These are phyloP conservation scores for Talaromyces nanjingensis DNA, from an alignment of 495 filamentous ascomycete species.

Conservation along the genomic window DNA sequence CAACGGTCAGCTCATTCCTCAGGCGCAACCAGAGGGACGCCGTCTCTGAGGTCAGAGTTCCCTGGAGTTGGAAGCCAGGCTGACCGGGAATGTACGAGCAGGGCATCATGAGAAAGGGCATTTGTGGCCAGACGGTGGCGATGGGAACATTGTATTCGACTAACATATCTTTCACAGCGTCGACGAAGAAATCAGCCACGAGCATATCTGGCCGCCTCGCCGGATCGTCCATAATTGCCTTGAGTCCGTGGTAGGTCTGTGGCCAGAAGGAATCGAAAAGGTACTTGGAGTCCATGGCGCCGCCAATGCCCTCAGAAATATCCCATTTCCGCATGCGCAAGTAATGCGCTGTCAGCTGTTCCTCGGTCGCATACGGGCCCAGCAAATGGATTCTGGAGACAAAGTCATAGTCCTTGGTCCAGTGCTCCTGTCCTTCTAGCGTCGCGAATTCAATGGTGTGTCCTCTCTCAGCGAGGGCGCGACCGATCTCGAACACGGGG, in stretches of 20 bases:
- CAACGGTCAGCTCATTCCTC: constrained; percentile 20
- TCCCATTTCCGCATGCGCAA: constrained; percentile 24
- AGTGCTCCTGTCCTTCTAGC: constrained; percentile 26
- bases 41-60: constrained; percentile 25
- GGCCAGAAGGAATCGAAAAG: constrained; percentile 33
- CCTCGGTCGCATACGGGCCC: constrained; percentile 14
- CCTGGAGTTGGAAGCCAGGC: constrained; percentile 28
- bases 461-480: constrained; percentile 25
- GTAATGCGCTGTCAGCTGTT: constrained; percentile 22
- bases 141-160: constrained; percentile 25
- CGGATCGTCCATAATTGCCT: constrained; percentile 15
- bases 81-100: constrained; percentile 31
- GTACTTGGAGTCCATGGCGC: constrained; percentile 23
- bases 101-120: constrained; percentile 27
- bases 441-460: constrained; percentile 33
- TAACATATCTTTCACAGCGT: constrained; percentile 28
- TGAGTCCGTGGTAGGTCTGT: constrained; percentile 23
- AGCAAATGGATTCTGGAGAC: constrained; percentile 18
- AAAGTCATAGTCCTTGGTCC: constrained; percentile 22
- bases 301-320: constrained; percentile 17
- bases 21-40: constrained; percentile 26
- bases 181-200: constrained; percentile 31
- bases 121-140: constrained; percentile 28
- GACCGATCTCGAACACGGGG: constrained; percentile 30
- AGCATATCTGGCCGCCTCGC: constrained; percentile 24